These are phyloP conservation scores for Actinomortierella wolfii DNA, from an alignment of 371 early-diverging fungal genomes.

Conservation along the genomic window DNA sequence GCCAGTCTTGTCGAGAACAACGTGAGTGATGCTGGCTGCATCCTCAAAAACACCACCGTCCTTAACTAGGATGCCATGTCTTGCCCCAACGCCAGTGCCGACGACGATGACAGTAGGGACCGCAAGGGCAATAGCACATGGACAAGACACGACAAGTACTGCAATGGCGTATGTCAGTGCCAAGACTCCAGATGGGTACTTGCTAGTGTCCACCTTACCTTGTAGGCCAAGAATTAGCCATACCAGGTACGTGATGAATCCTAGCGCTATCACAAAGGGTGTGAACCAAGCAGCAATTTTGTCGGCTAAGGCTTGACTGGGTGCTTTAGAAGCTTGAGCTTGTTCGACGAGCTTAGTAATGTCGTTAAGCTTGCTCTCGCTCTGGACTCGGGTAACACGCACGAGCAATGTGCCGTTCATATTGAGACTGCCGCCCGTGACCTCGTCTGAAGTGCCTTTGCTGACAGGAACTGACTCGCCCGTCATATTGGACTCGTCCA, in stretches of 20 bases:
- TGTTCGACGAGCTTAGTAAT: constrained; percentile 10
- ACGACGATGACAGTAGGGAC: constrained; percentile 12
- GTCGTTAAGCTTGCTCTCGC: constrained; percentile 15
- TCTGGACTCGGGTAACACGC: constrained; percentile 10
- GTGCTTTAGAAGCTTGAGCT: constrained; percentile 11
- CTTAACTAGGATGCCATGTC: constrained; percentile 13
- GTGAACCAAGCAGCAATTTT: constrained; percentile 17
- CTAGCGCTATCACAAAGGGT: constrained; percentile 10
- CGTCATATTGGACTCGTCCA: constrained; percentile 20
- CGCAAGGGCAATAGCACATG: constrained; percentile 16
- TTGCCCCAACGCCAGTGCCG: constrained; percentile 13
- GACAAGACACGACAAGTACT: constrained; percentile 16
- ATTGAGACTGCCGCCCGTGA: constrained; percentile 13
- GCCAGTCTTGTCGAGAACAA: constrained; percentile 15
- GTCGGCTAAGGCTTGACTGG: constrained; percentile 15
- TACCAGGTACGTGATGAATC: constrained; percentile 2
- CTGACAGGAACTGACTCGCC: constrained; percentile 14
- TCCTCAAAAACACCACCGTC: constrained; percentile 17
- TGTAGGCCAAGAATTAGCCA: constrained; percentile 17
- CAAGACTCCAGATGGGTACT: constrained; percentile 14
- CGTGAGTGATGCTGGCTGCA: constrained; percentile 7
- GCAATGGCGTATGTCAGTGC: constrained; percentile 10
- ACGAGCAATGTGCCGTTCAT: constrained; percentile 11
- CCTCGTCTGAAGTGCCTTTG: constrained; percentile 8
- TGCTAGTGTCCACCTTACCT: constrained; percentile 7